Percentiles rank a stretch among this genome's conserved stretches.
Evolutionary conservation across 2,329 filamentous ascomycete species (phyloP).

Genomic region (Epichloe amarillans): DNA sequence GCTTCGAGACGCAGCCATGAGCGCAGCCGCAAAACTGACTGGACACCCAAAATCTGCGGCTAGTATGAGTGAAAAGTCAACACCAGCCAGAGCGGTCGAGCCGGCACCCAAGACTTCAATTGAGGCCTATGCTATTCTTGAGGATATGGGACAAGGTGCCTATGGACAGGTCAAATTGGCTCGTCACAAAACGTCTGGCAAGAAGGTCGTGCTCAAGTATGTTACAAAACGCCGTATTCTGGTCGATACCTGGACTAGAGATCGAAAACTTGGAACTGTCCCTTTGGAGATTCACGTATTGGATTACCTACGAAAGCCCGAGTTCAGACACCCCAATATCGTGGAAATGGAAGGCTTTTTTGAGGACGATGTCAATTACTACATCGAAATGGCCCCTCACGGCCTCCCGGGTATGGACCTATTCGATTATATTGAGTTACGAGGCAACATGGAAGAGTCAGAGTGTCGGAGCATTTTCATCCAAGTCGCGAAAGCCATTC

Average conservation of each 20-base stretch:
- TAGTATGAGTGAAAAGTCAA: constrained; percentile 19
- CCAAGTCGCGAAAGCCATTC: constrained; percentile 79
- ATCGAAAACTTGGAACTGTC: constrained; percentile 83
- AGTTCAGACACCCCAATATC: constrained; percentile 53
- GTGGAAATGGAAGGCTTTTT: constrained; percentile 64
- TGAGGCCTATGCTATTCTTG: constrained; percentile 77
- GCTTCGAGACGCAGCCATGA: constrained; percentile 42
- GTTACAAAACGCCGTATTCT: constrained; percentile 94
- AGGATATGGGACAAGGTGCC: constrained; percentile 97
- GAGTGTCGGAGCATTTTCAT: constrained; percentile 93
- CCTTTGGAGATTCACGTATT: constrained; percentile 94
- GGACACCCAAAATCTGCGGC: constrained; percentile 22
- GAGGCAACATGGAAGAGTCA: constrained; percentile 88
- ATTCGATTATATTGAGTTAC: constrained; percentile 96
- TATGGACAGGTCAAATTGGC: constrained; percentile 97
- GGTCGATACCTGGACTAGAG: constrained; percentile 95
- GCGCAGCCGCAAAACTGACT: constrained; percentile 39
- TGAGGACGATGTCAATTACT: constrained; percentile 82
- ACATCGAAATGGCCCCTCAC: constrained; percentile 96
- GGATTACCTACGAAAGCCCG: constrained; percentile 73
- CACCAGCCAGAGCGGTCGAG: constrained; percentile 23
- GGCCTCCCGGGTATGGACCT: constrained; percentile 95
- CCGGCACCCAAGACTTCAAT: constrained; percentile 63
- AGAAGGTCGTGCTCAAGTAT: constrained; percentile 91
- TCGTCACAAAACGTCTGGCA: constrained; percentile 64